These are phyloP conservation scores for Marasmius fiardii DNA, from an alignment of 1,284 basidiomycete genomes.

Conservation along the genomic window DNA sequence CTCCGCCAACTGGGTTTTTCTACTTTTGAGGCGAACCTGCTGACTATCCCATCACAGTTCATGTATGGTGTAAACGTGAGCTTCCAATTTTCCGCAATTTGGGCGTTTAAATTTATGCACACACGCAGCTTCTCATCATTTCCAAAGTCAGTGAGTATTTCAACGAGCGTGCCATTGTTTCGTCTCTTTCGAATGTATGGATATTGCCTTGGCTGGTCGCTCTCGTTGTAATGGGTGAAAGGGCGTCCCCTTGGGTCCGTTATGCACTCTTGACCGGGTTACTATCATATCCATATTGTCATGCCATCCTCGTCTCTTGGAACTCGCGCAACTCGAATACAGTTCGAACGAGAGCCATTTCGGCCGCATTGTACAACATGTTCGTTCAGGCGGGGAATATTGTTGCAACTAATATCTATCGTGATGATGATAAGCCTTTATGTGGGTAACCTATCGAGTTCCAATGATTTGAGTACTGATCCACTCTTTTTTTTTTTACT, in stretches of 20 bases:
- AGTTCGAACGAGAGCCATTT: constrained; percentile 52
- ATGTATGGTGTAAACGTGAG: constrained; percentile 39
- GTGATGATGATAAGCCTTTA: constrained; percentile 46
- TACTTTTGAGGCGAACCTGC: constrained; percentile 58
- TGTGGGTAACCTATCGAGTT: too few species aligned
- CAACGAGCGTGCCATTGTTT: constrained; percentile 41
- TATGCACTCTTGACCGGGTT: constrained; percentile 29
- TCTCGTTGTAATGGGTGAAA: constrained; percentile 39
- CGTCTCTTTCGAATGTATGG: constrained; percentile 51
- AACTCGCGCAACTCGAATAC: constrained; percentile 53
- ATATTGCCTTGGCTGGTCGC: constrained; percentile 49
- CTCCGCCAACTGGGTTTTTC: constrained; percentile 56
- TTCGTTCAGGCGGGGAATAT: constrained; percentile 45
- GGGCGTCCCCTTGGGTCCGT: constrained; percentile 47
- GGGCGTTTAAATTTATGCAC: not conserved
- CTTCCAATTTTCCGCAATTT: not conserved
- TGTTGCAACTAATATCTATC: constrained; percentile 47
- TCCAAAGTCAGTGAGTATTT: constrained; percentile 43
- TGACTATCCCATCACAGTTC: constrained; percentile 53
- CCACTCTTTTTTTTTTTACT: too few species aligned
- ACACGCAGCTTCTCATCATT: constrained; percentile 25
- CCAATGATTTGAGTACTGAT: too few species aligned
- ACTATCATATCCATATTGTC: constrained; percentile 11
- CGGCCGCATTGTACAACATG: constrained; percentile 57
- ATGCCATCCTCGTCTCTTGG: constrained; percentile 45